Base-by-base conservation (phyloP, 2,329 filamentous ascomycete species). In the Exophiala aquamarina region DNA sequence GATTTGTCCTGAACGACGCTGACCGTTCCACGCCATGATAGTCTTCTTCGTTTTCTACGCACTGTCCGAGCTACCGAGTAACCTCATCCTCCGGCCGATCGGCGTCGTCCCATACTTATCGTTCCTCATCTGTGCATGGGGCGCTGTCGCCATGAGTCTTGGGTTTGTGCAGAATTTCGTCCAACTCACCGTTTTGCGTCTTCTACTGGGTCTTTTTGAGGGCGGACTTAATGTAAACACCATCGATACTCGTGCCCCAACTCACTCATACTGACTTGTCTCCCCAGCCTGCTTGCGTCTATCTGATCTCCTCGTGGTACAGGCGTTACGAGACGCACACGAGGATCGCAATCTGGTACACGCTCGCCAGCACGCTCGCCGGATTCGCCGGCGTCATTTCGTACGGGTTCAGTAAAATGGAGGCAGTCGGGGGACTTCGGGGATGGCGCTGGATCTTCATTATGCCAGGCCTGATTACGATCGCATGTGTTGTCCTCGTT, bases 401-500 rank as follows among this genome's bases (percentile, higher is more conserved):
- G 17, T 34, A 34, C 32, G 32, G 32, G n/a, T 34, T 34, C 32
- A 34, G 32, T 34, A 34, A 34, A 34, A 34, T 34, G 32, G 32
- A 34, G 32, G 32, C n/a, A 14, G 32, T 34, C n/a, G 32, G 32
- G 5, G 32, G 32, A 34, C 32, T 34, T n/a, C 32, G 32, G 5
- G 82, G 82, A 32, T 86, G 83, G 83, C 72, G 80, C 31, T 86
- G 83, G 83, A 86, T 84, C 66, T 85, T 85, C 62, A 75, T 67
- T n/a, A 63, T 70, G 55, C 68, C 66, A 56, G 70, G 70, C 8
- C 32, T 69, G 9, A 55, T 86, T 18, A 86, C 83, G n/a, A 34
- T 34, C 32, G 6, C n/a, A 34, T 34, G 32, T 18, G 32, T 34
- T 34, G 32, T 34, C 32, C 13, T 14, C 6, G 32, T 34, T 34